Evolutionary conservation across 2,329 filamentous ascomycete species (phyloP).

Genomic region (Orbilia javanica): DNA sequence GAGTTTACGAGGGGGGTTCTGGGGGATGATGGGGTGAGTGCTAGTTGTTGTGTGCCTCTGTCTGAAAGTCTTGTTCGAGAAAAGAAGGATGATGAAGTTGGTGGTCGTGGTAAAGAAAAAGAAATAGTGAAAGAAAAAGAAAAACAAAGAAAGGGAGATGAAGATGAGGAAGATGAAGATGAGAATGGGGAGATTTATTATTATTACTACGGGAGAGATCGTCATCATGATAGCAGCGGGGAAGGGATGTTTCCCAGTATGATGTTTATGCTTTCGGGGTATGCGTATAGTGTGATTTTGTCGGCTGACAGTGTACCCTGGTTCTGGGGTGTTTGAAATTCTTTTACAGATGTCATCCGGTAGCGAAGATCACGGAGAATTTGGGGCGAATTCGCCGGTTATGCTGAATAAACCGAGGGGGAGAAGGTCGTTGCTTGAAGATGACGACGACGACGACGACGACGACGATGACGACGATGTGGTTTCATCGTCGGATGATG

Average conservation of each 20-base stretch:
- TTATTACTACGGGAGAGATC: slow-evolving; percentile 13
- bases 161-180: neutral
- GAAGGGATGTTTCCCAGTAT: slow-evolving; percentile 15
- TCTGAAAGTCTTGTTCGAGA: neutral
- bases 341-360: slow-evolving; percentile 50
- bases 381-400: slow-evolving; percentile 45
- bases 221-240: neutral
- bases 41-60: slow-evolving; percentile 23
- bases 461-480: slow-evolving; percentile 39
- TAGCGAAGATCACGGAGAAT: slow-evolving; percentile 55
- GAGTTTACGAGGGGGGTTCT: slow-evolving; percentile 53
- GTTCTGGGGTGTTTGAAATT: slow-evolving; percentile 20
- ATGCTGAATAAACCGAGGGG: slow-evolving; percentile 34
- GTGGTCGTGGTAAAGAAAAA: neutral
- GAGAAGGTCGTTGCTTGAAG: slow-evolving; percentile 32
- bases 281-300: slow-evolving; percentile 7
- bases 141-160: neutral
- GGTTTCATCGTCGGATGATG: slow-evolving; percentile 46
- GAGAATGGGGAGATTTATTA: slow-evolving; percentile 13
- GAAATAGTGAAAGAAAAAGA: neutral
- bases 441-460: slow-evolving; percentile 27
- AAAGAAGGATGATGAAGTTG: slow-evolving; percentile 1
- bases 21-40: slow-evolving; percentile 54
- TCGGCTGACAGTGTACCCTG: slow-evolving; percentile 29
- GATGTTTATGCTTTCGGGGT: slow-evolving; percentile 26